Evolutionary conservation across 2,329 filamentous ascomycete genomes (phyloP), one percentile per base, ranked within the genome.

Genomic region (Aspergillus sojae): DNA sequence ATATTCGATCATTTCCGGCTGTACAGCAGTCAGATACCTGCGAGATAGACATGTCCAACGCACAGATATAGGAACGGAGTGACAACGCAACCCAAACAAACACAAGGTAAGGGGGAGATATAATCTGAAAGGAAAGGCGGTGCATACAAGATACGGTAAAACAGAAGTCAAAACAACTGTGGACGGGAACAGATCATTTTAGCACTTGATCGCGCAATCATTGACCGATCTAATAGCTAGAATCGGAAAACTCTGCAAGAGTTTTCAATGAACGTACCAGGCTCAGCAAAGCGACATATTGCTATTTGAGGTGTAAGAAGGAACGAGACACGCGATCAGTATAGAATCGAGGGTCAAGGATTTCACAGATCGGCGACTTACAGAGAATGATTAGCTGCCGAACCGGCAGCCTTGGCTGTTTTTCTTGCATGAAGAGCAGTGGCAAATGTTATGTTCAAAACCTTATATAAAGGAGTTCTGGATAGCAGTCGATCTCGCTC

Each of bases 1-100:
- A 74, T 88, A 90, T 70, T 89, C 85, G 62, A 96, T 91, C 91
- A 96, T 95, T 78, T 94, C 91, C 12, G 91, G 91, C 67, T 83
- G 69, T n/a, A 28, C 84, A 85, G 28, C 63, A 67, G 62, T 72
- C 65, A 62, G 32, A 61, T 62, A 59, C 5, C 12, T 36, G 32
- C 30, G 30, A 21, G 52, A 23, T 34, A 26, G 14, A n/a, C 52
- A 55, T 55, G 32, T 9, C 34, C 12, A 52, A 26, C 11, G 32
- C 23, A 39, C 14, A 39, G 21, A 21, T n/a, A 26, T 2, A 21
- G 50, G 28, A 11, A 32, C 16, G 11, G 19, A 28, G 19, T 21
- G 34, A 19, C 5, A 19, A 16, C 12, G 9, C 19, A 32, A 19
- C 12, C 16, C 7, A 19, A 39, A 26, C 21, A 36, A 39, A 6